Base-by-base conservation (phyloP, 306 rosid species). In the Castanea mollissima region DNA sequence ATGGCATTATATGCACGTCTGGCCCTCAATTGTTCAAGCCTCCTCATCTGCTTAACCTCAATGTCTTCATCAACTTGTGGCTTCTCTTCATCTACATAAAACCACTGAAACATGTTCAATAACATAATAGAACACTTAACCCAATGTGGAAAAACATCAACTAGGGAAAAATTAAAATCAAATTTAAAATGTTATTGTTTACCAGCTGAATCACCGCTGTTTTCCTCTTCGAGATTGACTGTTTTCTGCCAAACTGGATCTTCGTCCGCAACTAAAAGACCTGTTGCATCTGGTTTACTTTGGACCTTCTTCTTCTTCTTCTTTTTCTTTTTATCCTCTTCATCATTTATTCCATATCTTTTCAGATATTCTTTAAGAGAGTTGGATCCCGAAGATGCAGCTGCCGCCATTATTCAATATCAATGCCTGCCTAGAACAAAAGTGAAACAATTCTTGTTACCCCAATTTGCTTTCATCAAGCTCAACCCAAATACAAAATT, bases 171-270 rank as follows among this genome's bases (percentile, higher is more conserved):
- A 49, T 38, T 59, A 19, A 23, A 80, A 11, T 59, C 15, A 35
- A 73, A 31, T 4, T 21, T 31, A 56, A 70, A 9, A 83, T 63
- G 52, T 21, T 55, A 23, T 34, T 18, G 34, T 64, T 29, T 69
- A 92, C 94, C 92, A 9, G 90, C 84, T 1, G 92, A 84, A 57
- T 87, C 78, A 5, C 78, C 81, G 14, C 78, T 85, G 4, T 85
- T 83, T 74, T 92, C 97, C 81, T 87, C 97, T 78, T 62, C 90
- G 54, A 89, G 69, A 67, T 86, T 86, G n/a, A 94, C 49, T 13
- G 95, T 93, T 76, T 91, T 94, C 83, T 89, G 93, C 97, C 96
- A 94, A 31, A 85, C 73, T n/a, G 97, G 98, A 41, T 94, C 98
- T 82, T 91, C 91, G 71, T 94, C 93, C 69, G 92, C 91, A 14